Percentiles rank a stretch among this genome's conserved stretches.
Evolutionary conservation across 2,329 filamentous ascomycete genomes (phyloP).

Genomic region (Aspergillus vadensis): DNA sequence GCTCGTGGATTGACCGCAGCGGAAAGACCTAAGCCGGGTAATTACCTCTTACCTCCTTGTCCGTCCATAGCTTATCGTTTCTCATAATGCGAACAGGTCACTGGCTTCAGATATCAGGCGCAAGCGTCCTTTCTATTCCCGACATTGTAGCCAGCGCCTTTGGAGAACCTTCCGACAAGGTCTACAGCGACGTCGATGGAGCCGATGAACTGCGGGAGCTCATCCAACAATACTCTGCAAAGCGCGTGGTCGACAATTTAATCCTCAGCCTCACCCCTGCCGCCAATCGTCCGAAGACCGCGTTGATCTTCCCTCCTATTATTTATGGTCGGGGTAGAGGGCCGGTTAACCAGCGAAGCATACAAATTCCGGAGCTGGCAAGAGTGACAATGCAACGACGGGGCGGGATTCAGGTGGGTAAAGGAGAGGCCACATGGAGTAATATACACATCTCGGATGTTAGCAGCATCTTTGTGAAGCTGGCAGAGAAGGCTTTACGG

Average conservation of each 20-base stretch:
- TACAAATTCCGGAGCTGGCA: slow-evolving; percentile 53
- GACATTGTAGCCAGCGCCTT: slow-evolving; percentile 37
- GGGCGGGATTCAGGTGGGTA: slow-evolving; percentile 55
- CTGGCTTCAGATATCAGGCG: slow-evolving; percentile 45
- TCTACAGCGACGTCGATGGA: slow-evolving; percentile 42
- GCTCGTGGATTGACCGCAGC: slow-evolving; percentile 40
- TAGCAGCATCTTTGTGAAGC: slow-evolving; percentile 53
- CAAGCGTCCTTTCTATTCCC: slow-evolving; percentile 39
- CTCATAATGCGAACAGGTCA: slow-evolving; percentile 22
- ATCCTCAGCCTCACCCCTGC: slow-evolving; percentile 53
- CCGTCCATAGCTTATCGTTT: not conserved
- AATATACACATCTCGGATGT: slow-evolving; percentile 64
- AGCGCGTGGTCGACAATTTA: slow-evolving; percentile 68
- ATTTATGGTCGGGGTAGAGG: slow-evolving; percentile 60
- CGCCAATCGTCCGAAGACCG: slow-evolving; percentile 51
- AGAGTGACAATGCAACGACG: slow-evolving; percentile 47
- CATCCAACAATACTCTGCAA: slow-evolving; percentile 46
- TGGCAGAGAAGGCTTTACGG: slow-evolving; percentile 49
- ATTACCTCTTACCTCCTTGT: not conserved
- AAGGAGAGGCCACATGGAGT: slow-evolving; percentile 59
- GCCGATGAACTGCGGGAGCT: slow-evolving; percentile 32
- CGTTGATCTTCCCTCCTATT: slow-evolving; percentile 63
- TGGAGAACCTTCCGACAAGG: slow-evolving; percentile 30
- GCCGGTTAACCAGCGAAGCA: slow-evolving; percentile 51
- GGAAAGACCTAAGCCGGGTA: slow-evolving; percentile 36